Conservation (phyloP, 306 rosid genomes). For the Sphenostylis stenocarpa region DNA sequence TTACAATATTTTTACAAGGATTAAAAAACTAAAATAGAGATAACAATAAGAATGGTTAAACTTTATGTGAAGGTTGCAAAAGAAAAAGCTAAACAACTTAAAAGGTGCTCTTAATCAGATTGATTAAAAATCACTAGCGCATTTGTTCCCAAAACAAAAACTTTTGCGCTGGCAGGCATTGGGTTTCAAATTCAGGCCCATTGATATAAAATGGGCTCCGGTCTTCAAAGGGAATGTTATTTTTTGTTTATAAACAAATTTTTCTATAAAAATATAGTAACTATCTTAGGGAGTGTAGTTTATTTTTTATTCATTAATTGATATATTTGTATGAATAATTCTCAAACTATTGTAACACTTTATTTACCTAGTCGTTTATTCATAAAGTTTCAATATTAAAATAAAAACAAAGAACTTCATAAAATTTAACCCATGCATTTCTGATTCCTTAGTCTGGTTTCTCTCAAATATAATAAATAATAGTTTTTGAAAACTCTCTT, state of each 20-base stretch:
- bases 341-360: too few species aligned
- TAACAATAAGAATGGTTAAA: too few species aligned
- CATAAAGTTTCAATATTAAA: too few species aligned
- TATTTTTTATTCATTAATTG: too few species aligned
- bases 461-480: background rate
- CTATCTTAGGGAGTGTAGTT: background rate
- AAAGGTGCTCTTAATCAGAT: background rate
- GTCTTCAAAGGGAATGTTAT: background rate
- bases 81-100: background rate
- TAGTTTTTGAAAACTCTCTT: background rate
- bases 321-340: too few species aligned
- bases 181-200: background rate
- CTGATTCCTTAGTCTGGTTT: background rate
- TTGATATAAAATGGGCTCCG: background rate
- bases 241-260: background rate
- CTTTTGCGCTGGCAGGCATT: background rate
- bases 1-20: too few species aligned
- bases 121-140: background rate
- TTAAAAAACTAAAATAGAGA: too few species aligned
- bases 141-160: background rate
- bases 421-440: background rate
- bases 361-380: background rate
- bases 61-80: background rate
- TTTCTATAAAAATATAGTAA: too few species aligned
- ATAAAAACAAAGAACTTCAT: too few species aligned